A percentile compares a stretch with the other conserved stretches of the same genome.
phyloP scores from a whole-genome alignment of 2,329 filamentous ascomycete species.

The Cryphonectria japonica region DNA sequence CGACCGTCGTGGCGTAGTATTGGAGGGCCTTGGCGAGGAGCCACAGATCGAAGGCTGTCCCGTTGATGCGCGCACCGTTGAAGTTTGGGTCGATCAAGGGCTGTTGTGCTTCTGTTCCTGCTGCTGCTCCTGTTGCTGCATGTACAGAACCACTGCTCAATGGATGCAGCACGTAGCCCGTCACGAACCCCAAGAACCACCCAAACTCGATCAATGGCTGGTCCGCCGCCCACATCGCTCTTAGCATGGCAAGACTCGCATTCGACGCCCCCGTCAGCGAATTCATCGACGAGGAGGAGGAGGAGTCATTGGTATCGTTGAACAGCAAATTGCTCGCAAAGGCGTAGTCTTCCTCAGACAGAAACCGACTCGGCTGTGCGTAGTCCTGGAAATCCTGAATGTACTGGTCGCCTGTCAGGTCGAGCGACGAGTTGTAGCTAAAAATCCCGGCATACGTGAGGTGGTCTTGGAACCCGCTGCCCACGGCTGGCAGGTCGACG shows the following conservation, averaged over 20 bases:
- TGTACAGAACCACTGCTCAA: slow-evolving; percentile 19
- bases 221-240: background rate
- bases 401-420: background rate
- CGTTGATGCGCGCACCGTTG: slow-evolving; percentile 11
- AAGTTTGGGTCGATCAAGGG: slow-evolving; percentile 1
- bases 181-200: slow-evolving; percentile 11
- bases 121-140: background rate
- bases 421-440: slow-evolving; percentile 7
- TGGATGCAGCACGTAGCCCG: slow-evolving; percentile 14
- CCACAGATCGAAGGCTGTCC: slow-evolving; percentile 9
- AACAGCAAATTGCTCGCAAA: slow-evolving; percentile 3
- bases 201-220: slow-evolving; percentile 2
- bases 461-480: slow-evolving; percentile 14
- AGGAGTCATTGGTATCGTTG: background rate
- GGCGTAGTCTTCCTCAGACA: slow-evolving; percentile 2
- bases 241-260: slow-evolving; percentile 8
- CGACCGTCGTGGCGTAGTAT: slow-evolving; percentile 9
- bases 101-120: background rate
- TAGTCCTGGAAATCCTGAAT: slow-evolving; percentile 11
- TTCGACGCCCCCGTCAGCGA: background rate
- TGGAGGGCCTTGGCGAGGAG: slow-evolving; percentile 9
- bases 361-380: slow-evolving; percentile 1
- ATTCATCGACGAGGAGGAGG: too few species aligned
- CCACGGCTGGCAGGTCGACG: slow-evolving; percentile 4
- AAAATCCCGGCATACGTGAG: slow-evolving; percentile 7